A percentile compares a stretch with the other conserved stretches of the same genome.
phyloP scores from a whole-genome alignment of 2,329 filamentous ascomycete genomes.

The Piedraia hortae region DNA sequence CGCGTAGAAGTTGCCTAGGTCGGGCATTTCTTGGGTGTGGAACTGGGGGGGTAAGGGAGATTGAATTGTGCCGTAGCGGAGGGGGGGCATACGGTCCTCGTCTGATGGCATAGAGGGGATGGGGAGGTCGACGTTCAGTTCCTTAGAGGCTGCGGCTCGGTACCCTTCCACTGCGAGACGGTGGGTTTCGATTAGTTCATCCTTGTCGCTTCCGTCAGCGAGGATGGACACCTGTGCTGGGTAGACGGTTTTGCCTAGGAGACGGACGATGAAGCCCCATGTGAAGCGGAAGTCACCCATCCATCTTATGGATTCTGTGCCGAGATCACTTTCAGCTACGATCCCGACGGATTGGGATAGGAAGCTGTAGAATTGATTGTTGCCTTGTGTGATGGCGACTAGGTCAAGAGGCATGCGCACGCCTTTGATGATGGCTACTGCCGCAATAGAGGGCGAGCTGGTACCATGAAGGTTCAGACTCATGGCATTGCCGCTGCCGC shows the following conservation, averaged over 20 bases:
- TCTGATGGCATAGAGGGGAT: too few species aligned
- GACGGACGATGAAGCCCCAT: constrained; percentile 50
- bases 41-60: constrained; percentile 54
- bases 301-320: constrained; percentile 76
- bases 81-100: constrained; percentile 19
- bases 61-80: constrained; percentile 55
- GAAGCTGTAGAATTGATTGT: constrained; percentile 52
- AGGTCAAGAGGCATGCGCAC: constrained; percentile 62
- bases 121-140: constrained; percentile 1
- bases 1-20: constrained; percentile 73
- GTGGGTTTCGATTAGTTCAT: constrained; percentile 46
- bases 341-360: constrained; percentile 75
- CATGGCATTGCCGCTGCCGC: constrained; percentile 85
- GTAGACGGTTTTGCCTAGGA: constrained; percentile 52
- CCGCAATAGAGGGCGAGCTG: constrained; percentile 43
- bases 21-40: constrained; percentile 44
- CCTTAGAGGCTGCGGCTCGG: constrained; percentile 5
- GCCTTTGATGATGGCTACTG: constrained; percentile 67
- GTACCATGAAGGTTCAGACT: constrained; percentile 73
- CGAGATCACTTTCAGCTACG: constrained; percentile 69
- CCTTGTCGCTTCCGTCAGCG: constrained; percentile 51
- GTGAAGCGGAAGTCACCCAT: constrained; percentile 73
- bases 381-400: constrained; percentile 62
- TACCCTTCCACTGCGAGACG: constrained; percentile 11
- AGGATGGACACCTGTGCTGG: constrained; percentile 75